Conservation (phyloP, 1,284 basidiomycete genomes). For the Pisolithus thermaeus region DNA sequence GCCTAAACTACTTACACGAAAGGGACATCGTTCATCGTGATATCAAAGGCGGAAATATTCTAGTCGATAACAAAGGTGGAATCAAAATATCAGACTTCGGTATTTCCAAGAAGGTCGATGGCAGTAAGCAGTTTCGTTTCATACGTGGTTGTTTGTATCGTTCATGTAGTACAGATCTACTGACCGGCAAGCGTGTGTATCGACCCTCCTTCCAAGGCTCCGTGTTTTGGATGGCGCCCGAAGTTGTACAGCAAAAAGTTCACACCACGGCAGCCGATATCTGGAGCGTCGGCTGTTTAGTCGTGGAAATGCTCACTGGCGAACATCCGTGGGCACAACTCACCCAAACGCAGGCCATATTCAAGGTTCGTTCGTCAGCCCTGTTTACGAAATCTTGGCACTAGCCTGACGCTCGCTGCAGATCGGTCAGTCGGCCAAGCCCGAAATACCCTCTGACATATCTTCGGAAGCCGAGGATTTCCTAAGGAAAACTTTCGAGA, state of each 20-base stretch:
- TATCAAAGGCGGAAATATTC: conserved; percentile 97
- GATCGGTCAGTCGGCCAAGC: conserved; percentile 85
- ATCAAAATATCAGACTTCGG: conserved; percentile 99
- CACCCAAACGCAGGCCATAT: conserved; percentile 99
- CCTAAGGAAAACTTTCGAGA: conserved; percentile 78
- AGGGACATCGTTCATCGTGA: conserved; percentile 97
- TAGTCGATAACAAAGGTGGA: conserved; percentile 97
- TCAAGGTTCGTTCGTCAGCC: conserved; percentile 56
- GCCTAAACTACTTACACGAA: conserved; percentile 90
- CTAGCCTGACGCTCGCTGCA: conserved; percentile 26
- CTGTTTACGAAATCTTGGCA: not conserved
- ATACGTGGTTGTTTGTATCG: conserved; percentile 6
- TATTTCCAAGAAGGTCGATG: conserved; percentile 95
- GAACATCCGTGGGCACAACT: conserved; percentile 96
- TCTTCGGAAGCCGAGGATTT: conserved; percentile 82
- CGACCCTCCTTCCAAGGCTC: conserved; percentile 93
- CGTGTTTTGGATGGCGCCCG: conserved; percentile 99
- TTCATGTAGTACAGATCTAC: conserved; percentile 48
- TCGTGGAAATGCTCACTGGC: conserved; percentile 98
- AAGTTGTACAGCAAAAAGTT: conserved; percentile 93
- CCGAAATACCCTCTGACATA: conserved; percentile 84
- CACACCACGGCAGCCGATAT: conserved; percentile 97
- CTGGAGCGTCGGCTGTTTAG: conserved; percentile 96
- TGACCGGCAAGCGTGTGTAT: conserved; percentile 74
- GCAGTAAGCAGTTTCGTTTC: conserved; percentile 56